phyloP scores from a whole-genome alignment of 805 yeast species.

The Candida anglica region DNA sequence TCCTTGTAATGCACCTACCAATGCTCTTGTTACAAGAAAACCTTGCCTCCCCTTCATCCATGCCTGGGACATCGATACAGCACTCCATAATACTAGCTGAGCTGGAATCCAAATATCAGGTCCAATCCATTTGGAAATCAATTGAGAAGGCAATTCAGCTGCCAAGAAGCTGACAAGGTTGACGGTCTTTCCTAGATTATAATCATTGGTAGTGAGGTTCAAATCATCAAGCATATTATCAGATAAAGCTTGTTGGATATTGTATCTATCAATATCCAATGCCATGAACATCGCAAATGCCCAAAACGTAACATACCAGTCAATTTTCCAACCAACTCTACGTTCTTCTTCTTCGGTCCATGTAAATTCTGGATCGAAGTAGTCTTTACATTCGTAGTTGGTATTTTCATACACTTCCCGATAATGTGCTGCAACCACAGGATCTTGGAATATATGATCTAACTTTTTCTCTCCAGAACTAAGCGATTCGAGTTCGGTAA shows the following conservation, averaged over 20 bases:
- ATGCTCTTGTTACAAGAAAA: conserved; percentile 45
- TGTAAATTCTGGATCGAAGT: conserved; percentile 55
- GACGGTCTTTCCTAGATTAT: conserved; percentile 56
- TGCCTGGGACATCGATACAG: conserved; percentile 51
- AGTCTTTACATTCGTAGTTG: conserved; percentile 50
- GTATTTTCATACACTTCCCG: conserved; percentile 41
- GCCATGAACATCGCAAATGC: conserved; percentile 59
- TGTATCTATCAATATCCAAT: conserved; percentile 56
- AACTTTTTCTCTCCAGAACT: conserved; percentile 4
- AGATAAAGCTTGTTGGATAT: conserved; percentile 54
- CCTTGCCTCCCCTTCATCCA: conserved; percentile 36
- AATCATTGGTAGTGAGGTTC: conserved; percentile 52
- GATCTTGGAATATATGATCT: conserved; percentile 35
- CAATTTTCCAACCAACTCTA: conserved; percentile 47
- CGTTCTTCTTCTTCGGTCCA: conserved; percentile 55
- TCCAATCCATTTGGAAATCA: conserved; percentile 58
- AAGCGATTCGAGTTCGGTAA: not conserved
- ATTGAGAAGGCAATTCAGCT: conserved; percentile 64
- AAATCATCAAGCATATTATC: conserved; percentile 53
- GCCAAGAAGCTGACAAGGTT: conserved; percentile 47
- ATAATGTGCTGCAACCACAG: conserved; percentile 44
- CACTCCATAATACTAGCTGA: conserved; percentile 54
- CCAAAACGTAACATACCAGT: conserved; percentile 51
- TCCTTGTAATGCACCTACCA: conserved; percentile 57
- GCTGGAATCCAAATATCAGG: conserved; percentile 60